A percentile compares a stretch with the other conserved stretches of the same genome.
These are phyloP conservation scores for Sphaerobolus stellatus DNA, from an alignment of 1,284 basidiomycete genomes.

Conservation along the genomic window DNA sequence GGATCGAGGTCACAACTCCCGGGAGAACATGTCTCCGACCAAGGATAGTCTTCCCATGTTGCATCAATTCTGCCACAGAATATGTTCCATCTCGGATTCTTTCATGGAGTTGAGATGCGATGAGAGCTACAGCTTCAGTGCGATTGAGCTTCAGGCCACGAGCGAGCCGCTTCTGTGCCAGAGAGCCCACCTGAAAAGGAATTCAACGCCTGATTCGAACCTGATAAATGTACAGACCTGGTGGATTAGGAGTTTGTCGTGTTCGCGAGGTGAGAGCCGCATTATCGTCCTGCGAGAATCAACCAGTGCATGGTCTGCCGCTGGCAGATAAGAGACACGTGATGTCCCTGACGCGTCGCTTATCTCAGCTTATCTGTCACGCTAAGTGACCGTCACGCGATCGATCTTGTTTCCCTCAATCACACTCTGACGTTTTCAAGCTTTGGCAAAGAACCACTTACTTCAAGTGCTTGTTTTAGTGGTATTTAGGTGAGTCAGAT, in stretches of 20 bases:
- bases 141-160: slow-evolving; percentile 85
- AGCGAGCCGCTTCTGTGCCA: slow-evolving; percentile 94
- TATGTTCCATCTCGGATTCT: slow-evolving; percentile 92
- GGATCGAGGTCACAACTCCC: slow-evolving; percentile 62
- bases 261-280: slow-evolving; percentile 39
- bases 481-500: too few relatives aligned
- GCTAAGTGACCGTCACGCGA: too few relatives aligned
- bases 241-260: slow-evolving; percentile 33
- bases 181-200: slow-evolving; percentile 66
- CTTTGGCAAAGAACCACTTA: too few relatives aligned
- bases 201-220: neutral
- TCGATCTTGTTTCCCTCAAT: too few relatives aligned
- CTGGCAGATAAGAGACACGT: too few relatives aligned
- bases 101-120: slow-evolving; percentile 91
- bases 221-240: slow-evolving; percentile 28
- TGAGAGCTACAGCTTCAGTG: slow-evolving; percentile 87
- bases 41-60: slow-evolving; percentile 85
- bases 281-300: too few relatives aligned
- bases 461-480: too few relatives aligned
- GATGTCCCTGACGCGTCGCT: too few relatives aligned
- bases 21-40: slow-evolving; percentile 91
- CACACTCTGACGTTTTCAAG: too few relatives aligned
- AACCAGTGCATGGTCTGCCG: too few relatives aligned
- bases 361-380: too few relatives aligned
- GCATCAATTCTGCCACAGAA: slow-evolving; percentile 89